Conservation (phyloP, 139 green algal species). For the Chlamydomonas urium region DNA sequence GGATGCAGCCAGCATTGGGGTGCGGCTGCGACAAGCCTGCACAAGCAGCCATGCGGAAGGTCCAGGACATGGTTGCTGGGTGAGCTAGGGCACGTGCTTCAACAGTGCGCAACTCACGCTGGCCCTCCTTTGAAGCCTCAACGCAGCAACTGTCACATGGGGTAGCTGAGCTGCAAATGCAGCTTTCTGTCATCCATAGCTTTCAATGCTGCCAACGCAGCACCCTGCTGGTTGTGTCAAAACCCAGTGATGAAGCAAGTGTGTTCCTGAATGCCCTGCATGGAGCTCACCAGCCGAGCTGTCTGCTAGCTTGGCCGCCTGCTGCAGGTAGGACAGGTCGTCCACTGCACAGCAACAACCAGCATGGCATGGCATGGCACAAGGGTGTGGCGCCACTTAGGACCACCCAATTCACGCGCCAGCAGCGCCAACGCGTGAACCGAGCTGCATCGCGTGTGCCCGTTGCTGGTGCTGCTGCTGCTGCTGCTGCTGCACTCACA, state of each 20-base stretch:
- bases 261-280: background rate
- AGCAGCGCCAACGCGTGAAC: too few species aligned
- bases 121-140: background rate
- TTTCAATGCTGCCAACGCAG: background rate
- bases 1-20: slow-evolving; percentile 74
- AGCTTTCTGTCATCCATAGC: too few species aligned
- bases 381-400: too few species aligned
- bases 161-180: background rate
- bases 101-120: background rate
- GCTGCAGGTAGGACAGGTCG: background rate
- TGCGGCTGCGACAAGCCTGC: slow-evolving; percentile 68
- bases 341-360: too few species aligned
- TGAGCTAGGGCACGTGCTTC: background rate
- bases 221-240: background rate
- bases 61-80: background rate
- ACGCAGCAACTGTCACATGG: background rate
- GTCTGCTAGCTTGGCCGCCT: background rate
- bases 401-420: too few species aligned
- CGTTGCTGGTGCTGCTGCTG: too few species aligned
- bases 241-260: background rate
- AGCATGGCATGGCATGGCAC: too few species aligned
- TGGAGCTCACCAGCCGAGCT: slow-evolving; percentile 1
- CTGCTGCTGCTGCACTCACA: too few species aligned
- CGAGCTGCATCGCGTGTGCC: too few species aligned
- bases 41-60: background rate